Percentiles rank a stretch among this genome's conserved stretches.
These are phyloP conservation scores for Phytopythium cucurbitacearum DNA, from an alignment of 352 stramenopile genomes.

Conservation along the genomic window DNA sequence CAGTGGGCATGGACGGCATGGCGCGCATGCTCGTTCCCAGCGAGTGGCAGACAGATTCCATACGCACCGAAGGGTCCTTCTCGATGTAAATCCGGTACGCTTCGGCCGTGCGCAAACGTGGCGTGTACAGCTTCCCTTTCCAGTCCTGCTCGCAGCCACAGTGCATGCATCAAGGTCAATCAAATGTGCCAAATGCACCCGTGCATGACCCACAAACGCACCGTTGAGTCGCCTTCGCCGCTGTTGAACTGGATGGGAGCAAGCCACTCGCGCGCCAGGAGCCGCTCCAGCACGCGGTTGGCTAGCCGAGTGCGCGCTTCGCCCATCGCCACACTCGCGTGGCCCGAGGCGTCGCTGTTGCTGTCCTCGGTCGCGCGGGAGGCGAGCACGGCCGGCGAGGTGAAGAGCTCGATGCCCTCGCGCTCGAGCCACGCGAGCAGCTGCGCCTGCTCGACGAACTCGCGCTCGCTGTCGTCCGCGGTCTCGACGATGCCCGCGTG, in stretches of 20 bases:
- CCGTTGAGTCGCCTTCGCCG: constrained; percentile 38
- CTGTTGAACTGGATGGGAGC: constrained; percentile 47
- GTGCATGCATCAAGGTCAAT: not conserved
- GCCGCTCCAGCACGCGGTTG: constrained; percentile 37
- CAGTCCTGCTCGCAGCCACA: constrained; percentile 19
- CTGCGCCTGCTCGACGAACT: constrained; percentile 64
- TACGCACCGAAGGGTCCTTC: constrained; percentile 59
- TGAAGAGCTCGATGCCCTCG: constrained; percentile 65
- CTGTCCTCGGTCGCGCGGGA: constrained; percentile 11
- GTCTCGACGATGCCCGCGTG: constrained; percentile 73
- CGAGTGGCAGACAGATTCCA: constrained; percentile 1
- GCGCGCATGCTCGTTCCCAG: too few species aligned
- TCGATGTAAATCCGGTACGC: constrained; percentile 83
- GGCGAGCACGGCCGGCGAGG: constrained; percentile 18
- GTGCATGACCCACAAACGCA: constrained; percentile 6
- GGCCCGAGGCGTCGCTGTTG: constrained; percentile 13
- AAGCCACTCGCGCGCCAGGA: constrained; percentile 63
- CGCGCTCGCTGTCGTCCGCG: constrained; percentile 59
- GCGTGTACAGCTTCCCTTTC: constrained; percentile 49
- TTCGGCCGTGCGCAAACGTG: constrained; percentile 61
- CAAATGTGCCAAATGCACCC: too few species aligned
- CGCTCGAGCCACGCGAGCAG: constrained; percentile 69
- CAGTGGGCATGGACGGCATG: too few species aligned
- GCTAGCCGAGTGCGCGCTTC: constrained; percentile 34
- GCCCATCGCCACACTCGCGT: constrained; percentile 14